Evolutionary conservation across 495 filamentous ascomycete genomes (phyloP).

Genomic region (Parmelia sp.): DNA sequence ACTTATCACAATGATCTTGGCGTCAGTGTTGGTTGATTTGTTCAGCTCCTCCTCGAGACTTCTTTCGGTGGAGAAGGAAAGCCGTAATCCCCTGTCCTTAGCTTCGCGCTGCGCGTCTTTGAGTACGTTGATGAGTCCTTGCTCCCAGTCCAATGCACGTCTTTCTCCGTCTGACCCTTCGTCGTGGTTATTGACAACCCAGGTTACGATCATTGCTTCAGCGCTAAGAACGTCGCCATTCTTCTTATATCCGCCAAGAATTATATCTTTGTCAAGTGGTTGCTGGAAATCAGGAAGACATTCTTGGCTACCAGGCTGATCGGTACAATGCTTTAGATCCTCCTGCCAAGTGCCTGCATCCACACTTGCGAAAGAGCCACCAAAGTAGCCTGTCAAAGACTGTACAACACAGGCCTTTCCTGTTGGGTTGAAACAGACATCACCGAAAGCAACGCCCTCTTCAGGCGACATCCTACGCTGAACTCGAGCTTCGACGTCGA

Average conservation of each 20-base stretch:
- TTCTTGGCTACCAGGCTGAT: slow-evolving; percentile 58
- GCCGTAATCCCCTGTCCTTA: slow-evolving; percentile 62
- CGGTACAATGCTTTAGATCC: slow-evolving; percentile 61
- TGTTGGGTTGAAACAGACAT: slow-evolving; percentile 91
- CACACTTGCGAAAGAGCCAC: slow-evolving; percentile 56
- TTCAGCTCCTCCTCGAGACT: slow-evolving; percentile 89
- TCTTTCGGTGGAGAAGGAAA: slow-evolving; percentile 92
- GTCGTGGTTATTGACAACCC: slow-evolving; percentile 88
- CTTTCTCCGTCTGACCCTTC: slow-evolving; percentile 62
- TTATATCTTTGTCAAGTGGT: slow-evolving; percentile 74
- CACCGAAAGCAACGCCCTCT: slow-evolving; percentile 59
- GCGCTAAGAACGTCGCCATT: slow-evolving; percentile 64
- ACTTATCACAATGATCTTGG: slow-evolving; percentile 93
- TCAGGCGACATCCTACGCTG: slow-evolving; percentile 58
- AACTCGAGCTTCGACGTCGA: slow-evolving; percentile 75
- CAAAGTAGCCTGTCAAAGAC: slow-evolving; percentile 79
- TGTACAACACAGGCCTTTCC: slow-evolving; percentile 89
- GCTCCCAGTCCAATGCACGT: slow-evolving; percentile 84
- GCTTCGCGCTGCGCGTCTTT: slow-evolving; percentile 75
- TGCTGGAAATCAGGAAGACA: slow-evolving; percentile 85
- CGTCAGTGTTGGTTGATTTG: slow-evolving; percentile 95
- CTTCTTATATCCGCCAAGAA: slow-evolving; percentile 73
- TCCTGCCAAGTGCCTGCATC: slow-evolving; percentile 61
- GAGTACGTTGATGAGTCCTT: slow-evolving; percentile 62
- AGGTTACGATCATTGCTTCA: slow-evolving; percentile 77